Percentiles rank a stretch among this genome's conserved stretches.
Conservation (phyloP, 768 basidiomycete species). For the Auricularia sp. region DNA sequence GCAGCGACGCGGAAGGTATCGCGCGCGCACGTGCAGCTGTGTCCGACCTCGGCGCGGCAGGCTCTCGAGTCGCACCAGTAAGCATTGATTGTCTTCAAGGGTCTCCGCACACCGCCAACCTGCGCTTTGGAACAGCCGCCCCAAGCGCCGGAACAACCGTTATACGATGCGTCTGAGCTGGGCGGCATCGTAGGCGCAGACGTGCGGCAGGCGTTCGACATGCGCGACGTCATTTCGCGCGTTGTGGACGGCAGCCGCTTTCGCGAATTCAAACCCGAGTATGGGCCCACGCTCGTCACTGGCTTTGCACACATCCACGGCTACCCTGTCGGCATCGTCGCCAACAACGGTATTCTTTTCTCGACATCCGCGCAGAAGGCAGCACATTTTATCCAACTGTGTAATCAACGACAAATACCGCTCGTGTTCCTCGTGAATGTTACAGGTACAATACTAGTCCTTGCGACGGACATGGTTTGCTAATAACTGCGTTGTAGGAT, state of each 20-base stretch:
- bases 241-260: constrained; percentile 87
- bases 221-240: constrained; percentile 88
- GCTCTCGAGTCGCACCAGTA: constrained; percentile 40
- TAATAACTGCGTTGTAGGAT: constrained; percentile 35
- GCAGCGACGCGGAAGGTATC: constrained; percentile 79
- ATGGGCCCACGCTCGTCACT: constrained; percentile 82
- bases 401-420: constrained; percentile 83
- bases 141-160: constrained; percentile 52
- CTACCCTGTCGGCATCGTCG: constrained; percentile 82
- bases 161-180: constrained; percentile 72
- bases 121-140: constrained; percentile 35
- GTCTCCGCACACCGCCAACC: background rate
- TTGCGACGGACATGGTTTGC: background rate
- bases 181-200: constrained; percentile 91
- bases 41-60: constrained; percentile 62
- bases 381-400: constrained; percentile 90
- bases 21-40: constrained; percentile 67
- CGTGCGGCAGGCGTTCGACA: constrained; percentile 79
- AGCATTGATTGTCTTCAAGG: constrained; percentile 14
- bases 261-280: constrained; percentile 94
- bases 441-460: constrained; percentile 40
- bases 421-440: constrained; percentile 92
- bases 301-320: constrained; percentile 87
- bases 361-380: constrained; percentile 90
- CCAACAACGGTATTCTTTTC: constrained; percentile 91